These are phyloP conservation scores for Silene uniflora DNA, from an alignment of 148 eudicot species.

Conservation along the genomic window DNA sequence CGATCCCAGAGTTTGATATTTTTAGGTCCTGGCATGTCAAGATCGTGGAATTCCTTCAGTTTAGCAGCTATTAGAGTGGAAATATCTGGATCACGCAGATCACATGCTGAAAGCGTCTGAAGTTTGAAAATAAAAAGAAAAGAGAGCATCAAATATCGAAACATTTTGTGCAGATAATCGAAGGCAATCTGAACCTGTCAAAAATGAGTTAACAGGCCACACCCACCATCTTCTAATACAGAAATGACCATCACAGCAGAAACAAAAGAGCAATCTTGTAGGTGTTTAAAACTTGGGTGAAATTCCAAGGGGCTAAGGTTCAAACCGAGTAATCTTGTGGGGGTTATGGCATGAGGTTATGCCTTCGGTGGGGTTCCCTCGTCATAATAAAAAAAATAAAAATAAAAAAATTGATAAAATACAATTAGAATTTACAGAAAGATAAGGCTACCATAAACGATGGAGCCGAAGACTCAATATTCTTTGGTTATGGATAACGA, in stretches of 20 bases:
- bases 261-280: not conserved
- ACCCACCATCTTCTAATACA: not conserved
- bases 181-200: not conserved
- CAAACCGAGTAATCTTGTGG: no score
- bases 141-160: not conserved
- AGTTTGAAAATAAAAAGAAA: constrained; percentile 9
- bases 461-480: no score
- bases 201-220: not conserved
- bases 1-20: constrained; percentile 61
- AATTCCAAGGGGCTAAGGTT: no score
- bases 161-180: not conserved
- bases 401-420: not conserved
- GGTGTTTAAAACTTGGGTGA: no score
- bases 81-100: constrained; percentile 71
- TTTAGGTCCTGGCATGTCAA: constrained; percentile 85
- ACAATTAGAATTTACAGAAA: not conserved
- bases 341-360: no score
- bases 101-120: constrained; percentile 83
- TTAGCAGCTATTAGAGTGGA: constrained; percentile 79
- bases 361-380: no score
- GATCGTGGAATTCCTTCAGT: constrained; percentile 76
- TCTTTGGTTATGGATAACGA: no score
- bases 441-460: not conserved
- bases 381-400: no score
- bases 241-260: not conserved